Base-by-base conservation (phyloP, 441 rosid genomes). In the Cnidoscolus chayamansa region DNA sequence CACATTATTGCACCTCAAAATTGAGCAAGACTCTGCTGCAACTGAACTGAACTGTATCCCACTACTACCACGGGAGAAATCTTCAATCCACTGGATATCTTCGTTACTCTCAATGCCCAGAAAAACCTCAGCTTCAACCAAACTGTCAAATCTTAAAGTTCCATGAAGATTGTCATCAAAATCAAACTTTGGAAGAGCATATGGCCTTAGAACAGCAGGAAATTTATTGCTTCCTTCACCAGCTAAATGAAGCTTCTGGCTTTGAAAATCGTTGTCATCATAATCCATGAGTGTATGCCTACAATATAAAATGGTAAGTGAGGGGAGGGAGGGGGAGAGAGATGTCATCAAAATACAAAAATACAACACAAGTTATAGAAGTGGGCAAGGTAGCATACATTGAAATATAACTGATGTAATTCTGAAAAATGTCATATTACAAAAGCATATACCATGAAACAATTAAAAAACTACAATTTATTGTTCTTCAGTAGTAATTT, bases 241-340 rank as follows among this genome's bases (percentile, higher is more conserved):
- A 75, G 90, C 88, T 93, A 96, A 72, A 72, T 87, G 92, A 82
- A 87, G 93, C 86, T 90, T 96, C 84, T 88, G 96, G 89, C 91
- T 84, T 82, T 90, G 97, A 89, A 87, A 90, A 83, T 96, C 98
- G 85, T 81, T 93, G 84, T 94, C 99, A 84, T 96, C 97, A 90
- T 88, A 92, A 86, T 94, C 99, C 99, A 96, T 96, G 97, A 87
- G 93, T 86, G 74, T 83, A 78, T 84, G 69, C 93, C 99, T 96
- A 80, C 67, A 77, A 81, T 4, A 75, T 43, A 60, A 67, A 67
- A 55, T 64, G 48, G 53, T 48, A 59, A 64, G 57, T 48, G 10
- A 58, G n/a, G 63, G 9, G 20, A 74, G 51, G 31, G 68, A 75
- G 54, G 37, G 17, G 0, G 15, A 45, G 49, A 68, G 43, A 76